Base-by-base conservation (phyloP, 148 eudicot genomes). In the Cornus kousa region DNA sequence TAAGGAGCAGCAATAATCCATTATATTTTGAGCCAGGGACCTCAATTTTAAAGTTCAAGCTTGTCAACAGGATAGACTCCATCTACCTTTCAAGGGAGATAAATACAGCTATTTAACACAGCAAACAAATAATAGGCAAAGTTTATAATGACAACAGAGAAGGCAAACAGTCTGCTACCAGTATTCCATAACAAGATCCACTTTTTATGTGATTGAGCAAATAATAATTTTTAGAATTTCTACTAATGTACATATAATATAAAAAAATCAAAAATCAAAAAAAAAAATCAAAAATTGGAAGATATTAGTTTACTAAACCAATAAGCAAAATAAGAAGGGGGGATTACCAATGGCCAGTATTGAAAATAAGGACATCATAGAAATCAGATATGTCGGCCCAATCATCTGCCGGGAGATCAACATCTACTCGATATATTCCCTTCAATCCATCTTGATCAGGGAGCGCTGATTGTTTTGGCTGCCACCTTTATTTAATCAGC, bases 321-420 rank as follows among this genome's bases (percentile, higher is more conserved):
- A 37, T 37, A 78, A 37, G 62, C 33, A 50, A 55, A 73, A 72
- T 16, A 39, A 71, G 20, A 76, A 57, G 17, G 67, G 72, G 68
- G 68, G 67, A 62, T 86, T 85, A 91, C 99, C 99, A 96, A 77
- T 93, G 99, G 22, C 99, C 98, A 17, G 99, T 96, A 81, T 96
- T 96, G 77, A 90, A 92, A 74, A 96, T 81, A 64, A 96, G 90
- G 75, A 92, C 91, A 77, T 93, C 91, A 48, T 96, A 93, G 82
- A 93, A 96, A 79, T 87, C 85, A n/a, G 88, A 74, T 55, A 91
- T 82, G 72, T 83, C 79, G 75, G 78, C 88, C 99, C 99, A 96
- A 39, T 92, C 97, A 81, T 87, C 88, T 37, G 97, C 98, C 31
- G 99, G 97, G 79, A 83, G 75, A 85, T 96, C 98, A 73, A 93